Percentiles rank a stretch among this genome's conserved stretches.
Conservation (phyloP, 129 eudicot genomes). For the Daucus carota region DNA sequence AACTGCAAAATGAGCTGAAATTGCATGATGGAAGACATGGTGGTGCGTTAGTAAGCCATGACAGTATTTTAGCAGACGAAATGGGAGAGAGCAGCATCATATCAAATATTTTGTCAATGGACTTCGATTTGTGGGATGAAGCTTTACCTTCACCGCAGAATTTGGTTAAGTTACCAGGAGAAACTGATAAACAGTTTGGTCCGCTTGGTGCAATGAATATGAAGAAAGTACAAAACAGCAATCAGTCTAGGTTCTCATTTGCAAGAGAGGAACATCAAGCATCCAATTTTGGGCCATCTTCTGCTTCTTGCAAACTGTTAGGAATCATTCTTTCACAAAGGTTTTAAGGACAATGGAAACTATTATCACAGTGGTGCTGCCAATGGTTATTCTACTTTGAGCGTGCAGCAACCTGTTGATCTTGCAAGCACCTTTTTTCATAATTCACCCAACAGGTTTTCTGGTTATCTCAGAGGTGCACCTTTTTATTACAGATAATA, state of each 20-base stretch:
- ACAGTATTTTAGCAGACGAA: conserved; percentile 20
- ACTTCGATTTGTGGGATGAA: conserved; percentile 81
- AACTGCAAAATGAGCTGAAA: conserved; percentile 27
- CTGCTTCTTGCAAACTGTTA: conserved; percentile 20
- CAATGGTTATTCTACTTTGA: conserved; percentile 52
- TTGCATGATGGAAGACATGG: conserved; percentile 28
- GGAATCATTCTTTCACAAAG: conserved; percentile 26
- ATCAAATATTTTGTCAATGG: conserved; percentile 81
- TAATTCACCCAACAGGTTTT: conserved; percentile 34
- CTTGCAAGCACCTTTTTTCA: conserved; percentile 32
- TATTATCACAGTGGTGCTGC: conserved; percentile 29
- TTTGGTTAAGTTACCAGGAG: conserved; percentile 60
- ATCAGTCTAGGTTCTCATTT: conserved; percentile 88
- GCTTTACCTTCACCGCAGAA: conserved; percentile 78
- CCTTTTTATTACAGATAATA: not conserved
- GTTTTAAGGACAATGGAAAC: conserved; percentile 26
- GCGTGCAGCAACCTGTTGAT: conserved; percentile 40
- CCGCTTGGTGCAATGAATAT: conserved; percentile 41
- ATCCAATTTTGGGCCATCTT: conserved; percentile 28
- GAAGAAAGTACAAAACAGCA: conserved; percentile 49
- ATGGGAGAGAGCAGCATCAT: conserved; percentile 80
- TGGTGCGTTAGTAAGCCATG: conserved; percentile 21
- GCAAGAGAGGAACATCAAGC: conserved; percentile 80
- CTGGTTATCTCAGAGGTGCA: conserved; percentile 31
- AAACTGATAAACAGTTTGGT: conserved; percentile 50